Evolutionary conservation across 371 early-diverging fungal genomes (phyloP).

Genomic region (Lichtheimia ornata): DNA sequence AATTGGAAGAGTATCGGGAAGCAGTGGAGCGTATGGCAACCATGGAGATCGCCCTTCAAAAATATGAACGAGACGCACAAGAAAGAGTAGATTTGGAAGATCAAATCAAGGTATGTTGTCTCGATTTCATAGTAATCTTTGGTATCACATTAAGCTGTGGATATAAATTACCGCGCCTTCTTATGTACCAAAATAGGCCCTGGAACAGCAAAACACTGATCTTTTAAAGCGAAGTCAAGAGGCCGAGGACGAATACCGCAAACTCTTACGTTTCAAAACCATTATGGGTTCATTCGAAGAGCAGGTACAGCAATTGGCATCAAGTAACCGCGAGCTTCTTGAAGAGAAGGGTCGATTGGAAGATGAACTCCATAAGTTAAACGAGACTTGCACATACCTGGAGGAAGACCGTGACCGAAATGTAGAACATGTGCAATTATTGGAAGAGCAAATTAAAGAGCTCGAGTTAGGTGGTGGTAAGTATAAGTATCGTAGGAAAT

Average conservation of each 20-base stretch:
- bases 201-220: constrained; percentile 84
- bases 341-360: constrained; percentile 71
- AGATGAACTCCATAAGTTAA: constrained; percentile 64
- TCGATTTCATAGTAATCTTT: neutral
- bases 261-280: constrained; percentile 75
- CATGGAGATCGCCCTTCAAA: constrained; percentile 86
- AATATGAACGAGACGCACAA: constrained; percentile 91
- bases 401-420: constrained; percentile 72
- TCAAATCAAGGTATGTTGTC: constrained; percentile 67
- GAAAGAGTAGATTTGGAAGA: constrained; percentile 80
- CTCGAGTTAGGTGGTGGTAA: constrained; percentile 69
- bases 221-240: constrained; percentile 71
- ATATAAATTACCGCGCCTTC: neutral
- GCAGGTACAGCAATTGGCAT: constrained; percentile 75
- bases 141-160: neutral
- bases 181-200: constrained; percentile 26
- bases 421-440: constrained; percentile 71
- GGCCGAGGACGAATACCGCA: constrained; percentile 88
- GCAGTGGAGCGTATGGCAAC: constrained; percentile 85
- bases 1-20: constrained; percentile 87
- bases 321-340: constrained; percentile 61
- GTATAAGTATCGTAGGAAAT: neutral
- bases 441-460: constrained; percentile 85
- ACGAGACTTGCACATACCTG: constrained; percentile 61
- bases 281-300: constrained; percentile 87